Evolutionary conservation across 192 early-diverging fungal species (phyloP), one percentile per base, ranked within the genome.

Genomic region (Entomortierella parvispora): DNA sequence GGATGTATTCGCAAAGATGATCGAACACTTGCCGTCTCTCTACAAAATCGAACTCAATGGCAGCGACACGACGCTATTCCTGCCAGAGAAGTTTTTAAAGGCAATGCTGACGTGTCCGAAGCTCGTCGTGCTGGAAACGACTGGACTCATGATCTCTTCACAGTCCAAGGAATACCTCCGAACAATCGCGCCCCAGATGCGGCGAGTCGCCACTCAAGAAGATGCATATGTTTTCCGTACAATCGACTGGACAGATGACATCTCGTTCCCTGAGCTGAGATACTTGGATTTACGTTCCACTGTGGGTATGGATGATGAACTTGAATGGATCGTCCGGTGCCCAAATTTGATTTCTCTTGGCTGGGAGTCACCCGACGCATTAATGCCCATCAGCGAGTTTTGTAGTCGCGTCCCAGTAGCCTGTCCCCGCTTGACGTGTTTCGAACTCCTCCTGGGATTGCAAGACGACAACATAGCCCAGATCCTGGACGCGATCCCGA

Each of bases 281-380:
- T 76, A 67, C 18, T 29, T 72, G 15, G 58, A 66, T 48, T 29
- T 66, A 20, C 22, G 29, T 17, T 22, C 6, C 6, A 46, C 32
- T 3, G 31, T 62, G 32, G 40, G 58, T 0, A 57, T 60, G 11
- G 37, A 33, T 2, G 15, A n/a, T 2, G 58, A 67, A 25, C 34
- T 76, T 4, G 34, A 59, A n/a, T 76, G 64, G 71, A 31, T 67
- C 51, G 60, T 49, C 17, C 52, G 65, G 17, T 76, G 71, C 37
- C 71, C 71, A 23, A 60, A 76, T 0, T 26, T 76, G 58, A 62
- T 68, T 3, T 76, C 71, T 6, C 29, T 76, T 12, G 50, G 23
- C 40, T 67, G 58, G 64, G 58, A 65, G 25, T 23, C 28, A 1
- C 1, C 31, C 20, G 11, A 4, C 26, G 29, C 15, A 5, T n/a